Conservation (phyloP, 2,329 filamentous ascomycete species). For the Trichoderma aggressivum region DNA sequence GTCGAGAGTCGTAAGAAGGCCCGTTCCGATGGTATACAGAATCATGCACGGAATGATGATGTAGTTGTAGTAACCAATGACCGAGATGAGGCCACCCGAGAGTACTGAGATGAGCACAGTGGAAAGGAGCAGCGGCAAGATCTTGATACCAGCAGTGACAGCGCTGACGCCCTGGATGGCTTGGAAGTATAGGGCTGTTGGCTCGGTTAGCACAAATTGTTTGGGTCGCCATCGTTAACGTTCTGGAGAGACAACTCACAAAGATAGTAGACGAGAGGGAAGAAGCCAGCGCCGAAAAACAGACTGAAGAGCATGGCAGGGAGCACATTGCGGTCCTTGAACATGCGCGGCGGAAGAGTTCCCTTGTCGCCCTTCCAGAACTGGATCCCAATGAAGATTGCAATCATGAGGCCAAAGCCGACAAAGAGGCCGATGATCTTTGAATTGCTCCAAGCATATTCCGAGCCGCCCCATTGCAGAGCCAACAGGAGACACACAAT, state of each 20-base stretch:
- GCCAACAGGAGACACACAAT: conserved; percentile 53
- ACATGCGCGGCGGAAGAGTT: conserved; percentile 46
- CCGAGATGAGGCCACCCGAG: conserved; percentile 41
- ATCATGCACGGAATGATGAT: conserved; percentile 43
- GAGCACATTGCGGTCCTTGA: conserved; percentile 42
- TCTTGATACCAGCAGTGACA: conserved; percentile 52
- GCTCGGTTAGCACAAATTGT: not conserved
- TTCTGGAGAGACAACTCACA: conserved; percentile 33
- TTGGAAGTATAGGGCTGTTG: conserved; percentile 50
- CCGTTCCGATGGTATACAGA: conserved; percentile 45
- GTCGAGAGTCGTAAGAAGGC: conserved; percentile 53
- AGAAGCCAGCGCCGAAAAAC: conserved; percentile 51
- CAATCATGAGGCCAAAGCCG: conserved; percentile 44
- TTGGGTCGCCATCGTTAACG: not conserved
- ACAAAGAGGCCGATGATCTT: conserved; percentile 51
- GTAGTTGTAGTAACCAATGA: conserved; percentile 41
- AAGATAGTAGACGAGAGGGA: conserved; percentile 52
- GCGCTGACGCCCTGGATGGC: conserved; percentile 51
- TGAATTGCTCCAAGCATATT: conserved; percentile 48
- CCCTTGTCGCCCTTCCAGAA: conserved; percentile 41
- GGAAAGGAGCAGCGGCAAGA: conserved; percentile 51
- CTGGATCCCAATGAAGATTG: conserved; percentile 47
- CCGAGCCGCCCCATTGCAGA: conserved; percentile 54
- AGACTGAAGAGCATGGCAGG: conserved; percentile 43
- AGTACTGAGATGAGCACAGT: conserved; percentile 47